Evolutionary conservation across 1,284 basidiomycete genomes (phyloP), one percentile per base, ranked within the genome.

Genomic region (Leccinum olivaceoglutinosum): DNA sequence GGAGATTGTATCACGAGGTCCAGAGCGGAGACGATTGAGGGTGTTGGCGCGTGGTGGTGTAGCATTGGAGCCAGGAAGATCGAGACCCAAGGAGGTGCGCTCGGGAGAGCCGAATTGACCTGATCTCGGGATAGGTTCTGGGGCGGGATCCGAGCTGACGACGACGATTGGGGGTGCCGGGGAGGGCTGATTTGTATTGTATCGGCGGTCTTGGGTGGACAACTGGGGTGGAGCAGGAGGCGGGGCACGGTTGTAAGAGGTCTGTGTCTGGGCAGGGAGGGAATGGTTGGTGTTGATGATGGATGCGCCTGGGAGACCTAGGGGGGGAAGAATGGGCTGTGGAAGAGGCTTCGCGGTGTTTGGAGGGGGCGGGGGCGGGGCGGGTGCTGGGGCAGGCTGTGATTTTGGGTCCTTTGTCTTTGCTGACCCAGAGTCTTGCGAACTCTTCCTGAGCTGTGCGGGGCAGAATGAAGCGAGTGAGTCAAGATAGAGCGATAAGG

Each of bases 1-100:
- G 34, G 94, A 93, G 67, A 98, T 97, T 38, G 94, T 96, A 75
- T 97, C 95, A 78, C 94, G 96, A 61, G 94, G 90, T 14, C 86
- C 87, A 62, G 86, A 83, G 68, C 87, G 83, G 63, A 89, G 82
- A 69, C 88, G 86, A 70, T 85, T 88, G 67, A 88, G 80, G 32
- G 86, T 82, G 53, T 80, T 84, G 44, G 82, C 79, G n/a, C 82
- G 87, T 57, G 87, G 88, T 46, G 85, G 88, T 2, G 80, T 80
- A 38, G 79, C 78, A 66, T 78, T 81, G 16, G 78, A 71, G 61
- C 80, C 73, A 36, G 73, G 78, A 21, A 74, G 60, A 70, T 86
- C 86, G 53, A 81, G 68, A 34, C 78, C 78, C 32, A 82, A 68
- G 65, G 86, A 78, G 64, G 83, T 79, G 62, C 87, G 81, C 65